phyloP scores from a whole-genome alignment of 177 flowering plant species.

The Tripterygium wilfordii region DNA sequence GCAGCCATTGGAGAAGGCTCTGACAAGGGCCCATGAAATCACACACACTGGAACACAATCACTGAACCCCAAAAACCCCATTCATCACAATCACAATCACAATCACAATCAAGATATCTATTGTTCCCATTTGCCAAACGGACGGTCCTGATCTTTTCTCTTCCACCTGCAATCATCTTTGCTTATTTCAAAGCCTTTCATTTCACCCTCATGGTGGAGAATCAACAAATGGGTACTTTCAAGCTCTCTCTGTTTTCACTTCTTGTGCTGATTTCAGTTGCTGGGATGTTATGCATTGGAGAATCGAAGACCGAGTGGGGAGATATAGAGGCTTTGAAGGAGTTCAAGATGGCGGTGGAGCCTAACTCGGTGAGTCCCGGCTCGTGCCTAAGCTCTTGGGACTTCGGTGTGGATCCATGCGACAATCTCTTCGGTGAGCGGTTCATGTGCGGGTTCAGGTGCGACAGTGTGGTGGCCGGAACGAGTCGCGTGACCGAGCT shows the following conservation, averaged over 20 bases:
- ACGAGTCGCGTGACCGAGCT: conserved; percentile 67
- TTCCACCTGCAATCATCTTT: neutral
- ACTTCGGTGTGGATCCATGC: conserved; percentile 83
- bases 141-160: conserved; percentile 5
- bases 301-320: conserved; percentile 46
- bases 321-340: conserved; percentile 50
- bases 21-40: conserved; percentile 25
- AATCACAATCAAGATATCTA: too few relatives aligned
- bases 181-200: neutral
- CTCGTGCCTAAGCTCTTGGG: conserved; percentile 88
- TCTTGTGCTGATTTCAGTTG: neutral
- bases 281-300: neutral
- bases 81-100: too few relatives aligned
- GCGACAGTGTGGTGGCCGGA: conserved; percentile 42
- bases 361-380: conserved; percentile 53
- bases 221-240: conserved; percentile 11
- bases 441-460: conserved; percentile 90
- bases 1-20: too few relatives aligned
- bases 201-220: neutral
- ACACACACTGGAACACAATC: conserved; percentile 3
- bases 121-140: neutral
- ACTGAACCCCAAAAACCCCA: neutral
- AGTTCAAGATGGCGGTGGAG: conserved; percentile 42
- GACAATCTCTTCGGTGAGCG: conserved; percentile 48
- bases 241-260: conserved; percentile 2